Conservation (phyloP, 228 moss, liverwort and hornwort genomes). For the Sphagnum magellanicum region DNA sequence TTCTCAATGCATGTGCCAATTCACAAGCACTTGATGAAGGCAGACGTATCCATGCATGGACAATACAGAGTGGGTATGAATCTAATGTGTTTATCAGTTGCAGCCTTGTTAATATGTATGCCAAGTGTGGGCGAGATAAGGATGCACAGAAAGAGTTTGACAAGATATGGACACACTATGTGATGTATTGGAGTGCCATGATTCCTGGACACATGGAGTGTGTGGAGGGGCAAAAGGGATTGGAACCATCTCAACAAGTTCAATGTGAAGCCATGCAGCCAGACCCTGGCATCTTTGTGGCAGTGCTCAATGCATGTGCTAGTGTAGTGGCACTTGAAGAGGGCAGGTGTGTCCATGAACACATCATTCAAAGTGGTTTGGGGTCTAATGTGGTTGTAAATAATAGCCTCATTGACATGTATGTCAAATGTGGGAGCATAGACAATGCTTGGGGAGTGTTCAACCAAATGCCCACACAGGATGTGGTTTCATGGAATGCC, state of each 20-base stretch:
- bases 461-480: conserved; percentile 3
- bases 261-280: conserved; percentile 1
- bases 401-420: conserved; percentile 8
- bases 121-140: conserved; percentile 6
- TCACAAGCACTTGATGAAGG: conserved; percentile 1
- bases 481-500: conserved; percentile 12
- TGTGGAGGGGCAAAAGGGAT: neutral
- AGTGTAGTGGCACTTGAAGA: conserved; percentile 1
- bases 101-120: conserved; percentile 9
- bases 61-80: neutral
- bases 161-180: neutral
- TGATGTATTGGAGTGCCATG: conserved; percentile 11
- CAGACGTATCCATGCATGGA: conserved; percentile 4
- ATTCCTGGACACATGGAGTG: conserved; percentile 1
- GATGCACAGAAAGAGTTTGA: conserved; percentile 7
- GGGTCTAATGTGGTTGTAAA: conserved; percentile 2
- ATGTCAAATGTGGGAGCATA: conserved; percentile 10
- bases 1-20: conserved; percentile 3
- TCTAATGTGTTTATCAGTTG: conserved; percentile 4
- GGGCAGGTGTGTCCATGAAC: conserved; percentile 2
- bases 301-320: conserved; percentile 6
- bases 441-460: conserved; percentile 1
- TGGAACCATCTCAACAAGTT: conserved; percentile 4
- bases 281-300: conserved; percentile 1
- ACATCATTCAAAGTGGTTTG: neutral